Evolutionary conservation across 2,329 filamentous ascomycete genomes (phyloP).

Genomic region (Hymenoscyphus linearis): DNA sequence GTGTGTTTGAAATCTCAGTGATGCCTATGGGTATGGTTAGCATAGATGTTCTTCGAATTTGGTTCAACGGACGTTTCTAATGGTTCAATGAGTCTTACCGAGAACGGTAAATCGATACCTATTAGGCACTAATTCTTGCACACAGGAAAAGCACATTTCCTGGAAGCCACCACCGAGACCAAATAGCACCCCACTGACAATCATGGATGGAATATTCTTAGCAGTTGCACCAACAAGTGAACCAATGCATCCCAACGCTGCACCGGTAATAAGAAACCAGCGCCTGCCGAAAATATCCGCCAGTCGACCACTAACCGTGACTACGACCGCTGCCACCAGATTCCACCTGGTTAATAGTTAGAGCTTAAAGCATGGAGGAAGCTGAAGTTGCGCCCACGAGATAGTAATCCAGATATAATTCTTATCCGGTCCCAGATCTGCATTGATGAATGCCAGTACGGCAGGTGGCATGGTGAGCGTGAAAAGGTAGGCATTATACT

Average conservation of each 20-base stretch:
- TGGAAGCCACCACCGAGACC: constrained; percentile 37
- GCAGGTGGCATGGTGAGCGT: constrained; percentile 9
- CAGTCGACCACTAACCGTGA: constrained; percentile 34
- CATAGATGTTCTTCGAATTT: neutral
- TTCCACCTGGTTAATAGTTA: constrained; percentile 19
- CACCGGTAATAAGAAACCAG: constrained; percentile 36
- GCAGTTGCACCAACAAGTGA: constrained; percentile 37
- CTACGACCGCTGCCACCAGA: constrained; percentile 33
- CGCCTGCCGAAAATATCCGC: constrained; percentile 38
- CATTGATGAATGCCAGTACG: constrained; percentile 9
- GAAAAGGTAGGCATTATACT: constrained; percentile 11
- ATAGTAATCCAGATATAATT: constrained; percentile 32
- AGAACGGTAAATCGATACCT: constrained; percentile 26
- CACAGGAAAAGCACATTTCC: constrained; percentile 34
- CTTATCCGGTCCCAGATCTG: constrained; percentile 9
- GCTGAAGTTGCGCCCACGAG: neutral
- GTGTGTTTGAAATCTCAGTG: constrained; percentile 30
- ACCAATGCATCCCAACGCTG: constrained; percentile 32
- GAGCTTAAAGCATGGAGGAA: neutral
- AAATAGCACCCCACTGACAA: constrained; percentile 37
- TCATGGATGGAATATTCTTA: constrained; percentile 37
- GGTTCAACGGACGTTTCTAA: neutral
- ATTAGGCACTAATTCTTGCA: constrained; percentile 37
- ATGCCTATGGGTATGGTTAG: neutral
- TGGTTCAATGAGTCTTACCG: constrained; percentile 3